Evolutionary conservation across 352 stramenopile genomes (phyloP).

Genomic region (Phytopythium mirpurense): DNA sequence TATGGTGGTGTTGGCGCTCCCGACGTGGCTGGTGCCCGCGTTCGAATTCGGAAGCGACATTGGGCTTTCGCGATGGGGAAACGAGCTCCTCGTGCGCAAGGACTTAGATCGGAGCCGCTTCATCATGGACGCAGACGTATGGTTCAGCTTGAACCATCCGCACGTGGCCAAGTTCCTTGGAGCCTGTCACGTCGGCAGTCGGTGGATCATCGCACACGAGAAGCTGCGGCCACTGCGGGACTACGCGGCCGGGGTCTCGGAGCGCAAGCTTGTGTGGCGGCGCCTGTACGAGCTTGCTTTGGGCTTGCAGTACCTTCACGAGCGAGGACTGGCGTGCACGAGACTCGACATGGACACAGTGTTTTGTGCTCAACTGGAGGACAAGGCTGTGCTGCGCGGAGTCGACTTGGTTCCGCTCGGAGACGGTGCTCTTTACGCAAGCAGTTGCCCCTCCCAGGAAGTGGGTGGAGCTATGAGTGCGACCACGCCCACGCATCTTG

Average conservation of each 20-base stretch:
- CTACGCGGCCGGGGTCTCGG: background rate
- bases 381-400: conserved; percentile 1
- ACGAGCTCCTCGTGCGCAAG: background rate
- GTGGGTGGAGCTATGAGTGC: no score
- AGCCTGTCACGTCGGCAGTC: background rate
- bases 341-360: background rate
- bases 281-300: background rate
- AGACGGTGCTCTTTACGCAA: background rate
- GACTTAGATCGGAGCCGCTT: background rate
- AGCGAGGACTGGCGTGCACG: background rate
- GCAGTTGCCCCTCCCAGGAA: no score
- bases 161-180: conserved; percentile 4
- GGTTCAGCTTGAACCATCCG: background rate
- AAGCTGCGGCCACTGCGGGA: background rate
- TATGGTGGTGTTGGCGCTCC: background rate
- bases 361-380: background rate
- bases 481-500: background rate
- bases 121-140: background rate
- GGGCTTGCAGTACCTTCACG: background rate
- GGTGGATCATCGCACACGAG: background rate
- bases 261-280: conserved; percentile 1
- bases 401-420: background rate
- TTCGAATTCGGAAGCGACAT: background rate
- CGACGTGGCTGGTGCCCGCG: background rate
- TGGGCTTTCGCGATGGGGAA: conserved; percentile 1